phyloP scores from a whole-genome alignment of 768 basidiomycete genomes.

The Zangia roseola region DNA sequence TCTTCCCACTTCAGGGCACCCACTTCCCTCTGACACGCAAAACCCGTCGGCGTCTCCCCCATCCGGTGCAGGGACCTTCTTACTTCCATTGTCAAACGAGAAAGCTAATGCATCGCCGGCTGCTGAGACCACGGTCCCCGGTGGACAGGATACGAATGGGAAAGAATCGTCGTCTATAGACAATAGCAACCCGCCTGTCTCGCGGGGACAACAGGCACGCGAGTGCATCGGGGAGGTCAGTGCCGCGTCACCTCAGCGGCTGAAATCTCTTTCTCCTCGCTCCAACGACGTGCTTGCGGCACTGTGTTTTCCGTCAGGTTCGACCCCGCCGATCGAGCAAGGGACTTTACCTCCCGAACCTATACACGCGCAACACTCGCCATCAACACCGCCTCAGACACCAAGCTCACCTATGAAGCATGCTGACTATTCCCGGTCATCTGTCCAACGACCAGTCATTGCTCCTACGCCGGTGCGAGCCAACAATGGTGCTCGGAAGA shows the following conservation, averaged over 20 bases:
- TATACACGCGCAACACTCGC: constrained; percentile 16
- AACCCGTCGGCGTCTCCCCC: constrained; percentile 26
- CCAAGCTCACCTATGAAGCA: constrained; percentile 10
- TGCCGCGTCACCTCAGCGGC: constrained; percentile 36
- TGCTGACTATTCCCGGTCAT: constrained; percentile 17
- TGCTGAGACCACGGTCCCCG: background rate
- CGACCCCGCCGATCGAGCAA: constrained; percentile 16
- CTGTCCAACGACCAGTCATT: constrained; percentile 27
- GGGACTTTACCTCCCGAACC: constrained; percentile 5
- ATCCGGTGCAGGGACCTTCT: constrained; percentile 13
- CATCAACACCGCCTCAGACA: constrained; percentile 20
- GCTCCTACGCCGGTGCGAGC: constrained; percentile 31
- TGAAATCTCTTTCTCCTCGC: constrained; percentile 60
- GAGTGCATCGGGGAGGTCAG: constrained; percentile 21
- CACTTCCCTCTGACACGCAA: constrained; percentile 39
- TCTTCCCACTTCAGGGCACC: constrained; percentile 19
- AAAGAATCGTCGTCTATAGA: background rate
- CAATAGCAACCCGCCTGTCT: background rate
- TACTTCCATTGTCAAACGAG: constrained; percentile 20
- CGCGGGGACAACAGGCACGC: constrained; percentile 14
- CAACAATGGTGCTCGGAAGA: constrained; percentile 3
- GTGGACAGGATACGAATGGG: background rate
- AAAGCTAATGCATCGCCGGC: constrained; percentile 18
- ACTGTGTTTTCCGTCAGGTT: constrained; percentile 30
- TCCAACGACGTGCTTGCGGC: constrained; percentile 46